These are phyloP conservation scores for Ceratocystis diversiconidia DNA, from an alignment of 2,329 filamentous ascomycete species.

Conservation along the genomic window DNA sequence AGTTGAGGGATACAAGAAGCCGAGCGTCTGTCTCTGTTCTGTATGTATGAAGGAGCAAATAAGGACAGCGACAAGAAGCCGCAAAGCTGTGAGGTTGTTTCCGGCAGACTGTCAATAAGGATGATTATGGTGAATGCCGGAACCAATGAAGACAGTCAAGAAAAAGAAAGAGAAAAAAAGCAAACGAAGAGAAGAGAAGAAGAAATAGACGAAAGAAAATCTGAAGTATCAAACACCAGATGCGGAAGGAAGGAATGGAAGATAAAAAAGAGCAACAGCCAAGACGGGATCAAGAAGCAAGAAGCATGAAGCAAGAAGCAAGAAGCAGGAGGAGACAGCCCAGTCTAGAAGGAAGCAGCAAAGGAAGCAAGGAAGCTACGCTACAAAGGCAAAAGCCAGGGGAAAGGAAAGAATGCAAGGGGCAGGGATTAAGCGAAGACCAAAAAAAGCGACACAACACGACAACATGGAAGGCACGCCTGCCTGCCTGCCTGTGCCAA, in stretches of 20 bases:
- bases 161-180: background rate
- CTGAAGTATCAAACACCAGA: background rate
- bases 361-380: background rate
- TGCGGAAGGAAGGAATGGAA: constrained; percentile 6
- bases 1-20: background rate
- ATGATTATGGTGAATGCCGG: no score
- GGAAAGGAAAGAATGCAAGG: background rate
- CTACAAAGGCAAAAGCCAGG: constrained; percentile 7
- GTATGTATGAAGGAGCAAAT: background rate
- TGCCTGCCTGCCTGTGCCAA: background rate
- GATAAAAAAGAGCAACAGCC: constrained; percentile 5
- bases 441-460: background rate
- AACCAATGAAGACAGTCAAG: background rate
- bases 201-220: background rate
- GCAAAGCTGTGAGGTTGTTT: background rate
- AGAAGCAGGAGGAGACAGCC: background rate
- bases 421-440: constrained; percentile 4
- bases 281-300: background rate
- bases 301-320: background rate
- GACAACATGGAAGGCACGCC: background rate
- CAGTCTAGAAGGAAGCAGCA: no score
- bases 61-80: background rate
- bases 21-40: background rate
- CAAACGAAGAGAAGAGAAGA: background rate
- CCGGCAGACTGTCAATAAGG: background rate